Evolutionary conservation across 805 yeast genomes (phyloP).

Genomic region (Yueomyces sp.): DNA sequence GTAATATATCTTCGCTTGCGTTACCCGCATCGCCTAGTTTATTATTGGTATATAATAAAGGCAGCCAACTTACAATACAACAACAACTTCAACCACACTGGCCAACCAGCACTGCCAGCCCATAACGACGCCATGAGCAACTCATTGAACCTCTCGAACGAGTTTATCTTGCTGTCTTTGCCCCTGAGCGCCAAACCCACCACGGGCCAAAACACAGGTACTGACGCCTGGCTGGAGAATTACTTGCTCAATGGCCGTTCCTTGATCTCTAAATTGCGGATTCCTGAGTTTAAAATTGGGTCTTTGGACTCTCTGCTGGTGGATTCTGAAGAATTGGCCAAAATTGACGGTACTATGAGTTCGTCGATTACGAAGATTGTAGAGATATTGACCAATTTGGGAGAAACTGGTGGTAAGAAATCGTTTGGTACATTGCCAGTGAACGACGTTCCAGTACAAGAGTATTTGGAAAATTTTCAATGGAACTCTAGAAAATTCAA

Average conservation of each 20-base stretch:
- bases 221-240: slow-evolving; percentile 41
- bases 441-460: slow-evolving; percentile 35
- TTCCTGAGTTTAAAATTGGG: slow-evolving; percentile 87
- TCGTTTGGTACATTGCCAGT: slow-evolving; percentile 40
- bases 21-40: too few relatives aligned
- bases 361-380: slow-evolving; percentile 58
- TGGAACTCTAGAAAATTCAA: slow-evolving; percentile 88
- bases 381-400: slow-evolving; percentile 50
- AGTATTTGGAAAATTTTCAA: slow-evolving; percentile 58
- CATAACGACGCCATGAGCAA: too few relatives aligned
- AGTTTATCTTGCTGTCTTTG: slow-evolving; percentile 38
- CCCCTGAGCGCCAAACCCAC: slow-evolving; percentile 46
- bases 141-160: slow-evolving; percentile 18
- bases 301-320: slow-evolving; percentile 84
- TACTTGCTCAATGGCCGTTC: slow-evolving; percentile 44
- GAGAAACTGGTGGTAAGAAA: slow-evolving; percentile 27
- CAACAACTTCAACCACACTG: too few relatives aligned
- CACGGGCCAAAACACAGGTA: slow-evolving; percentile 26
- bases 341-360: slow-evolving; percentile 67
- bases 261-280: slow-evolving; percentile 40
- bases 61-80: too few relatives aligned
- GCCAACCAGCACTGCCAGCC: too few relatives aligned
- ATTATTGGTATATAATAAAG: too few relatives aligned
- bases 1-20: too few relatives aligned
- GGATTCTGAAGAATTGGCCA: slow-evolving; percentile 79